These are phyloP conservation scores for Globisporangium solare DNA, from an alignment of 352 stramenopile genomes.

Conservation along the genomic window DNA sequence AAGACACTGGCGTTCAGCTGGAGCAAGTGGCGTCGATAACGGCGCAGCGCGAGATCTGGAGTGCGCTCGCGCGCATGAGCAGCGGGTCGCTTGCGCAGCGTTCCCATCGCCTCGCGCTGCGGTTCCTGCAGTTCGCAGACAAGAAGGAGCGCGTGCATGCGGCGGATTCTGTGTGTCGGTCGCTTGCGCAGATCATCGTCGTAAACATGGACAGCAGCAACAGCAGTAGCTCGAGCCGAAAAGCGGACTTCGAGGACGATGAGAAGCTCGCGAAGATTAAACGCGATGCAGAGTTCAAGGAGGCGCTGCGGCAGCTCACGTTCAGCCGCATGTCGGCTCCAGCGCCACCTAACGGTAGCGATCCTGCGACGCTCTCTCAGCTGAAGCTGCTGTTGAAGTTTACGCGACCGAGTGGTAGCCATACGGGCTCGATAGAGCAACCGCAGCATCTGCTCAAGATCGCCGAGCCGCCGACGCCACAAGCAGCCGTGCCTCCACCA, in stretches of 20 bases:
- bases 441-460: background rate
- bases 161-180: constrained; percentile 7
- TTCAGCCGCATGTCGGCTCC: background rate
- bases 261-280: constrained; percentile 12
- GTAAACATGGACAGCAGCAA: background rate
- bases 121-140: constrained; percentile 13
- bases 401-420: background rate
- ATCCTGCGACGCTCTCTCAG: background rate
- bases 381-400: background rate
- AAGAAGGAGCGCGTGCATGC: background rate
- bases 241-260: constrained; percentile 9
- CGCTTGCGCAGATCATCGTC: constrained; percentile 6
- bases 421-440: background rate
- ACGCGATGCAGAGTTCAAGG: constrained; percentile 14
- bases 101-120: constrained; percentile 5
- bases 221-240: background rate
- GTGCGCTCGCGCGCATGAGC: constrained; percentile 26
- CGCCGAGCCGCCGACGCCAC: background rate
- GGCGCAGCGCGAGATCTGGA: constrained; percentile 60
- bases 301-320: constrained; percentile 12
- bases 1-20: constrained; percentile 31
- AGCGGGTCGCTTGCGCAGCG: background rate
- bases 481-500: background rate
- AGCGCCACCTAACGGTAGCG: background rate
- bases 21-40: constrained; percentile 28